Evolutionary conservation across 768 basidiomycete genomes (phyloP).

Genomic region (Imleria badia): DNA sequence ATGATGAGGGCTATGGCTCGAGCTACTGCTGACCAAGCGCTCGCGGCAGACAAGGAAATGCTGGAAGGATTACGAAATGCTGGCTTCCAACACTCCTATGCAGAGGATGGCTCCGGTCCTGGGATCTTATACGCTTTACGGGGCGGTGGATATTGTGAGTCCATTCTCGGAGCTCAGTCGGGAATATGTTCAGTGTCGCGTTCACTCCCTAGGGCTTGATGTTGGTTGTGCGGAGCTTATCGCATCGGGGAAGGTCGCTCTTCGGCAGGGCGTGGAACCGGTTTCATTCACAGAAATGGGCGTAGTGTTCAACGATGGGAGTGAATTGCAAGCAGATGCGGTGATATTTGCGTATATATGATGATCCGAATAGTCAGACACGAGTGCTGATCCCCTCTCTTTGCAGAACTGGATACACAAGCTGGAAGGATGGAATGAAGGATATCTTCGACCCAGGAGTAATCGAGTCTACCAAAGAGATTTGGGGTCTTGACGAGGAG

Average conservation of each 20-base stretch:
- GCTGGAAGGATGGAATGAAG: conserved; percentile 2
- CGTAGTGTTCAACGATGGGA: not conserved
- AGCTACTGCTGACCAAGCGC: not conserved
- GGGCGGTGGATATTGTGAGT: conserved; percentile 5
- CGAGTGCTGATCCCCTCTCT: too few species aligned
- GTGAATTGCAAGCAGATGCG: not conserved
- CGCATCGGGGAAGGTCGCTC: not conserved
- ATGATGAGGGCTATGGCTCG: not conserved
- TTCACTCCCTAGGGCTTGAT: not conserved
- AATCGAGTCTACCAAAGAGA: not conserved
- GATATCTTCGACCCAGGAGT: not conserved
- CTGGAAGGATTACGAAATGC: conserved; percentile 1
- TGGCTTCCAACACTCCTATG: not conserved
- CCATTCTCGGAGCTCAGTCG: too few species aligned
- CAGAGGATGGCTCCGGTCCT: not conserved
- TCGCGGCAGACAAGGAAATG: conserved; percentile 1
- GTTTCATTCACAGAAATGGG: conserved; percentile 1
- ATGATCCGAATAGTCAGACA: too few species aligned
- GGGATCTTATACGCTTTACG: conserved; percentile 2
- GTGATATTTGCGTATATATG: conserved; percentile 3
- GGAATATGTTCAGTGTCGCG: too few species aligned
- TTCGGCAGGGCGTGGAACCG: conserved; percentile 2
- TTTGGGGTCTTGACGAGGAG: not conserved
- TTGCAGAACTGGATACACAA: conserved; percentile 5
- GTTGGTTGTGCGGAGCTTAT: conserved; percentile 8